These are phyloP conservation scores for Juglanconis juglandina DNA, from an alignment of 2,329 filamentous ascomycete genomes.

Conservation along the genomic window DNA sequence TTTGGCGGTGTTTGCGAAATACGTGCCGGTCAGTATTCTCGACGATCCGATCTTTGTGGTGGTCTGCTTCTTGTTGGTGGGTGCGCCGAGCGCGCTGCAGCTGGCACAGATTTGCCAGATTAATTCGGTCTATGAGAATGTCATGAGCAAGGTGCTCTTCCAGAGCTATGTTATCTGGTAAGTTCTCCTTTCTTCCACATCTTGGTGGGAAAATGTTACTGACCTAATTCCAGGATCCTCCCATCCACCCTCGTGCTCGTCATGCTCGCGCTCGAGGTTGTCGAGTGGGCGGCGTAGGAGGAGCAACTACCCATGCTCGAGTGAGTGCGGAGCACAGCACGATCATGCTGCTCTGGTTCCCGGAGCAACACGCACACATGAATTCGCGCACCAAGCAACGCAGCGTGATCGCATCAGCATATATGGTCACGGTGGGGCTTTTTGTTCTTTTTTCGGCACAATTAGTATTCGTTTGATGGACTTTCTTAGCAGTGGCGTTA, in stretches of 20 bases:
- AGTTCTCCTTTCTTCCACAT: conserved; percentile 30
- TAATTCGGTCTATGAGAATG: conserved; percentile 91
- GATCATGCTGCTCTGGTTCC: not conserved
- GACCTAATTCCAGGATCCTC: conserved; percentile 64
- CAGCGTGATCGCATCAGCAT: not conserved
- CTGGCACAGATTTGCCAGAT: conserved; percentile 98
- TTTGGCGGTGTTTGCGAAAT: conserved; percentile 83
- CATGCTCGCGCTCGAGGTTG: conserved; percentile 84
- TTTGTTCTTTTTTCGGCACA: not conserved
- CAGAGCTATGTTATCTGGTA: conserved; percentile 96
- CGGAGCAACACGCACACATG: not conserved
- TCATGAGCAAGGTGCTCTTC: conserved; percentile 90
- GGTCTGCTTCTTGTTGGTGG: conserved; percentile 93
- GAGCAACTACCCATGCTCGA: not conserved
- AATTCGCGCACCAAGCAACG: not conserved
- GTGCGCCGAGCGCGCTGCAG: conserved; percentile 89
- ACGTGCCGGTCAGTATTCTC: conserved; percentile 85
- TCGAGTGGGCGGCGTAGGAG: conserved; percentile 69
- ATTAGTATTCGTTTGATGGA: not conserved
- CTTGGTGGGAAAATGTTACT: conserved; percentile 19
- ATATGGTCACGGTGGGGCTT: not conserved
- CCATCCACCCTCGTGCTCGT: conserved; percentile 89
- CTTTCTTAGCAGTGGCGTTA: not conserved
- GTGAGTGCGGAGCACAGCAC: not conserved
- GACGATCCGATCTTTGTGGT: conserved; percentile 98